Evolutionary conservation across 257 asterid species (phyloP), one percentile per base, ranked within the genome.

Genomic region (Solanum lycopersicoides): DNA sequence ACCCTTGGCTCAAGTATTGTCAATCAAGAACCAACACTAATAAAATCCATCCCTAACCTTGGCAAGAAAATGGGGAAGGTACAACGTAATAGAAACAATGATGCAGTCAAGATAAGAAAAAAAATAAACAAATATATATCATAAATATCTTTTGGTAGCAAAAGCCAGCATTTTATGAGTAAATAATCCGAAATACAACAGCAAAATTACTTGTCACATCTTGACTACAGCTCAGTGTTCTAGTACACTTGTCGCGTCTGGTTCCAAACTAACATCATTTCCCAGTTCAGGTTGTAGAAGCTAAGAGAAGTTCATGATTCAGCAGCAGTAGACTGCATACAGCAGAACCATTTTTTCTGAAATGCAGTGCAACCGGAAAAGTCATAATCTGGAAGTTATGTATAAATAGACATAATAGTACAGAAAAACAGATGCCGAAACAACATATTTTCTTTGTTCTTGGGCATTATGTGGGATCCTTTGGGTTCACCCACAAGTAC

Each of bases 301-400:
- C 75, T 34, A 59, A 88, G 59, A 32, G 84, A 87, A 56, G 87
- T 80, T 39, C 79, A 76, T 34, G 87, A 90, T 74, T 92, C 94
- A 1, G 92, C 91, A 28, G 90, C 72, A 71, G 92, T 90, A 75
- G 93, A 90, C 20, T 83, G 89, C 92, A 93, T 89, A 91, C 94
- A 93, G 93, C 95, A 93, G 76, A 93, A 92, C 95, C 95, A 93
- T 87, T 93, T 93, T 90, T 93, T 93, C 94, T 92, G 93, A 91
- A 89, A 88, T 84, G 63, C 37, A 53, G 77, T 34, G n/a, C 59
- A 74, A 11, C 34, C 44, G 0, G n/a, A 7, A 69, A 32, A 42
- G 69, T 87, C 83, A 87, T 42, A 75, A 77, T 66, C 66, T 84
- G 45, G 56, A 30, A 65, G 28, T 21, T 7, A 39, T 20, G 68